Percentiles rank a stretch among this genome's conserved stretches.
phyloP scores from a whole-genome alignment of 1,284 basidiomycete genomes.

The Salmacisia buchloeana region DNA sequence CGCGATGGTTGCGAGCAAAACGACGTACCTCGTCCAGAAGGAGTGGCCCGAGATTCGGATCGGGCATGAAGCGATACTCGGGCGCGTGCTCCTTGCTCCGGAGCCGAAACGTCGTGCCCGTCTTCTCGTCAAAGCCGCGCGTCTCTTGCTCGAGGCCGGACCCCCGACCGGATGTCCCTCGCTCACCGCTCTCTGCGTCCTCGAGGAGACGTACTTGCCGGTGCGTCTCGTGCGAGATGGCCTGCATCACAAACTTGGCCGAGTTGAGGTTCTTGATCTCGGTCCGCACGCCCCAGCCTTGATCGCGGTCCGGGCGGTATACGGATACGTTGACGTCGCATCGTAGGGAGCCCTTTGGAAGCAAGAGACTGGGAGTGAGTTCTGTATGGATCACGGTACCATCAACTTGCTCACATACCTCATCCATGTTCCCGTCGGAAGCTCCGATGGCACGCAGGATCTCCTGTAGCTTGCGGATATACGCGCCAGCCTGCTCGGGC shows the following conservation, averaged over 20 bases:
- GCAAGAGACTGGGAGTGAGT: too few relatives aligned
- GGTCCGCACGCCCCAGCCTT: slow-evolving; percentile 73
- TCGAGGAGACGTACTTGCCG: slow-evolving; percentile 66
- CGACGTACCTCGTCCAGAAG: slow-evolving; percentile 56
- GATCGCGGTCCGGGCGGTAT: slow-evolving; percentile 52
- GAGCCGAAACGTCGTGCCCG: slow-evolving; percentile 71
- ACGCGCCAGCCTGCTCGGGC: slow-evolving; percentile 84
- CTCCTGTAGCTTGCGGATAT: slow-evolving; percentile 77
- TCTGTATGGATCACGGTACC: not conserved
- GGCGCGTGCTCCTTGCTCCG: slow-evolving; percentile 87
- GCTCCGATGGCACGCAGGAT: slow-evolving; percentile 76
- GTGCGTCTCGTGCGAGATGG: slow-evolving; percentile 70
- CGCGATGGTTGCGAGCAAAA: too few relatives aligned
- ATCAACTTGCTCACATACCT: slow-evolving; percentile 56
- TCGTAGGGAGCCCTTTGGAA: slow-evolving; percentile 59
- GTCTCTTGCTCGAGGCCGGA: slow-evolving; percentile 77
- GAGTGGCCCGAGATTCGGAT: slow-evolving; percentile 76
- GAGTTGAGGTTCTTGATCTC: slow-evolving; percentile 98
- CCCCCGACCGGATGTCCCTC: not conserved
- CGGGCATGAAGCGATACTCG: slow-evolving; percentile 98
- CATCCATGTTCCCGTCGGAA: slow-evolving; percentile 95
- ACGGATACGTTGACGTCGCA: slow-evolving; percentile 91
- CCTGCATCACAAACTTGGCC: slow-evolving; percentile 74
- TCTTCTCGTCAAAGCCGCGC: slow-evolving; percentile 78
- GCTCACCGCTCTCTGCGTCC: slow-evolving; percentile 48